Evolutionary conservation across 2,329 filamentous ascomycete genomes (phyloP).

Genomic region (Colletotrichum lupini): DNA sequence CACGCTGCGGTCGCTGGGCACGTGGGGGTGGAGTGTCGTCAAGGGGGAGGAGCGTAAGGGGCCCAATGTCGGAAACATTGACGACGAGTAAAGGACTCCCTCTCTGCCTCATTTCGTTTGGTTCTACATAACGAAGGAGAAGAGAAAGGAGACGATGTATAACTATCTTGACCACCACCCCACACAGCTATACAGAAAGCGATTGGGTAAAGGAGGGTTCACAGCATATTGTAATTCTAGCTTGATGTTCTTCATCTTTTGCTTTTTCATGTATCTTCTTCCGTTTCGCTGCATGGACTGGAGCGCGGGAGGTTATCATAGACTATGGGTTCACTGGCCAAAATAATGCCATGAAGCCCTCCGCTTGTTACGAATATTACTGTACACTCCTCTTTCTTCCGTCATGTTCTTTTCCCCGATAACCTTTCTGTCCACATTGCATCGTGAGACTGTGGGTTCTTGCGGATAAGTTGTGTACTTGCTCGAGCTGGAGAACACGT

Average conservation of each 20-base stretch:
- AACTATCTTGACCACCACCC: not conserved
- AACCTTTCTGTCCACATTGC: not conserved
- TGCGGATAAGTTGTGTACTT: not conserved
- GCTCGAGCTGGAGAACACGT: not conserved
- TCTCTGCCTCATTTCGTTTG: too few relatives aligned
- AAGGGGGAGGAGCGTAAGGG: conserved; percentile 50
- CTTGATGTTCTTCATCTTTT: not conserved
- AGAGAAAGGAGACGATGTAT: conserved; percentile 9
- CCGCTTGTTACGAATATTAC: conserved; percentile 26
- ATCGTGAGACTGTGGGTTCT: not conserved
- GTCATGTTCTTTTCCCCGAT: not conserved
- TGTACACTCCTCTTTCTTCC: conserved; percentile 24
- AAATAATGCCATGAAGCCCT: not conserved
- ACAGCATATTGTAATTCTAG: conserved; percentile 31
- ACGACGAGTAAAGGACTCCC: conserved; percentile 38
- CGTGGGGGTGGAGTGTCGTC: conserved; percentile 59
- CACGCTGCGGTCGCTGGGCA: conserved; percentile 62
- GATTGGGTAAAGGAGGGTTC: not conserved
- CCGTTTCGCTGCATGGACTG: conserved; percentile 4
- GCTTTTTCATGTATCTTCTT: not conserved
- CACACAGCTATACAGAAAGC: not conserved
- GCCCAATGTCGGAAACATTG: conserved; percentile 53
- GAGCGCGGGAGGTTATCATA: conserved; percentile 21
- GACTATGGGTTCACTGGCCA: conserved; percentile 8
- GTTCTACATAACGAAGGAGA: not conserved